Evolutionary conservation across 2,329 filamentous ascomycete genomes (phyloP), one percentile per base, ranked within the genome.

Genomic region (Aspergillus cejpii): DNA sequence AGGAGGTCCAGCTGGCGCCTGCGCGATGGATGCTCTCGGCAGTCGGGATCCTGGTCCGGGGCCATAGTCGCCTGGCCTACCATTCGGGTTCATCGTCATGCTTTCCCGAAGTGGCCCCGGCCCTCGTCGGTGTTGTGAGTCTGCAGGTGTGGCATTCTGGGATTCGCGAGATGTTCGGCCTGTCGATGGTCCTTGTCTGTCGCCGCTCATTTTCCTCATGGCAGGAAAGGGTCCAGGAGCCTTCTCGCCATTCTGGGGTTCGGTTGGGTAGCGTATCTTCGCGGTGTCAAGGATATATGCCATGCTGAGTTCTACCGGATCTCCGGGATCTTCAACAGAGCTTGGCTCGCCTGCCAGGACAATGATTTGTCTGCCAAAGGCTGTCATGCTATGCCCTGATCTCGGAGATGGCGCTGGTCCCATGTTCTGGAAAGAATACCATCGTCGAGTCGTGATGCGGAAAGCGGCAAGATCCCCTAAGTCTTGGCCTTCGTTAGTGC

Each of bases 391-490:
- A 66, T 98, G 92, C 1, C 92, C 92, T 12, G 91, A 97, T 48
- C 92, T 79, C 24, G 92, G 83, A 2, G 90, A 96, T 0, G 92
- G 92, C 1, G 90, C 94, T 2, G 90, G 90, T 0, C 92, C 92
- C 92, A 98, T 98, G 62, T 98, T 98, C 62, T 98, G 92, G 69
- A 98, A 98, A 27, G 92, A 98, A 66, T 97, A 98, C 92, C 92
- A 98, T 48, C 92, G 81, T 53, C 87, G 83, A 8, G 89, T 89
- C 1, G 84, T 81, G 56, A 87, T 87, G 39, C 82, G 77, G 66
- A 87, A 87, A 7, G 92, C 92, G 2, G 92, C 91, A 34, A 98
- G 75, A 66, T 98, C 92, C 26, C 91, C 92, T 3, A 98, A 73
- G 63, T 98, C 92, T 21, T 83, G 80, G 1, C 92, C 92, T 56